Percentiles rank a stretch among this genome's conserved stretches.
Conservation (phyloP, 2,329 filamentous ascomycete genomes). For the Thielaviopsis populi region DNA sequence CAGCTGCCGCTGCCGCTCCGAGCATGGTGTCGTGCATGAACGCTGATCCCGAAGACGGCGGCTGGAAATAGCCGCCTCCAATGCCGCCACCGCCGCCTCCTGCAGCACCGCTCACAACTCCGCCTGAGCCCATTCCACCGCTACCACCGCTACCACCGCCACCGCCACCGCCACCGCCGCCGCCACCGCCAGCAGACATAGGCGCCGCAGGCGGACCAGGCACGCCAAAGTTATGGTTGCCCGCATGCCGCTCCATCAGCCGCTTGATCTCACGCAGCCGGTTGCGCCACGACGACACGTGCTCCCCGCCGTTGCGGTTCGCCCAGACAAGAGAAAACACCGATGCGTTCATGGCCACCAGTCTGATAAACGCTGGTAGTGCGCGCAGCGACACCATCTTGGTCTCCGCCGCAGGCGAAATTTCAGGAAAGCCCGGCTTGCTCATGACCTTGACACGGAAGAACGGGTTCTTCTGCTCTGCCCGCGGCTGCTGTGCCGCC, state of each 20-base stretch:
- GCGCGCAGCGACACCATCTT: conserved; percentile 79
- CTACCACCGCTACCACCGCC: conserved; percentile 22
- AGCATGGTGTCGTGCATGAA: conserved; percentile 17
- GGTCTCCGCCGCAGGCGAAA: conserved; percentile 75
- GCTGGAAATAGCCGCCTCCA: conserved; percentile 21
- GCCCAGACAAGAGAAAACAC: conserved; percentile 90
- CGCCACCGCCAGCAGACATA: conserved; percentile 15
- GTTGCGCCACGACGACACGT: conserved; percentile 79
- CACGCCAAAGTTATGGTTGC: conserved; percentile 28
- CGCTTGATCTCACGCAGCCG: conserved; percentile 72
- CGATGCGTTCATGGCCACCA: conserved; percentile 81
- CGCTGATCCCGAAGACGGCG: conserved; percentile 13
- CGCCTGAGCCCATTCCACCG: conserved; percentile 21
- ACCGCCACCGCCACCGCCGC: conserved; percentile 23
- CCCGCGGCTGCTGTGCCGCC: neutral
- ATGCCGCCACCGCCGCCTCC: conserved; percentile 21
- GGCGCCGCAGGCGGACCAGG: conserved; percentile 23
- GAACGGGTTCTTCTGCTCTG: conserved; percentile 37
- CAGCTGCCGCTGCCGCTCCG: conserved; percentile 16
- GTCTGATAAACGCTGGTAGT: conserved; percentile 70
- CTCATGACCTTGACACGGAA: conserved; percentile 85
- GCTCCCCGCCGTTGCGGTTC: conserved; percentile 59
- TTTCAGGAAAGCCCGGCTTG: conserved; percentile 75
- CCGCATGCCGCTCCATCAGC: conserved; percentile 54
- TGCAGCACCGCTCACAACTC: conserved; percentile 16